A percentile compares a stretch with the other conserved stretches of the same genome.
These are phyloP conservation scores for Pseudogymnoascus destructans DNA, from an alignment of 2,329 filamentous ascomycete species.

Conservation along the genomic window DNA sequence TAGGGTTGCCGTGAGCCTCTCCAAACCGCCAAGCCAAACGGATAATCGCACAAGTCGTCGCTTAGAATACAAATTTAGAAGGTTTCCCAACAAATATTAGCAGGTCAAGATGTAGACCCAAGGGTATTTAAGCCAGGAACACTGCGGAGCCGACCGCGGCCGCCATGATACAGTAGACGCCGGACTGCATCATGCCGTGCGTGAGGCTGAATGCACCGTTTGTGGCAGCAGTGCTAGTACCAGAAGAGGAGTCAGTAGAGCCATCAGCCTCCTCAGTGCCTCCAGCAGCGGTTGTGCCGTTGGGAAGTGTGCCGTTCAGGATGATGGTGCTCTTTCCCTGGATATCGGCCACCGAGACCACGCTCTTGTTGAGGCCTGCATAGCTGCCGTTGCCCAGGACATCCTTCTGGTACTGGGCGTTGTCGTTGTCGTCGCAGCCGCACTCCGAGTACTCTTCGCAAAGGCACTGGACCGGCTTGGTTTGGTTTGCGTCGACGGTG, in stretches of 20 bases:
- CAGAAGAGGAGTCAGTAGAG: conserved; percentile 19
- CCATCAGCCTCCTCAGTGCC: conserved; percentile 31
- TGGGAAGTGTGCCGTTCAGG: conserved; percentile 63
- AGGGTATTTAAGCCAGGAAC: conserved; percentile 14
- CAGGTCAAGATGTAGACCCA: not conserved
- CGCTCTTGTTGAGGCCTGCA: conserved; percentile 41
- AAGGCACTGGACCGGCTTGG: conserved; percentile 45
- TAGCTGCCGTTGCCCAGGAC: conserved; percentile 56
- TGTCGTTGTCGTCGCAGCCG: conserved; percentile 55
- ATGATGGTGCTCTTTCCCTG: conserved; percentile 53
- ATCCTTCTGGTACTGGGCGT: conserved; percentile 44
- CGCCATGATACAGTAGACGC: conserved; percentile 23
- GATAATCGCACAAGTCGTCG: not conserved
- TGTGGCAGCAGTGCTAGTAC: not conserved
- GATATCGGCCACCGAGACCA: conserved; percentile 48
- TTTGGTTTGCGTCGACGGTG: conserved; percentile 38
- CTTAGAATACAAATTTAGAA: not conserved
- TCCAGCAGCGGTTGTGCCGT: conserved; percentile 45
- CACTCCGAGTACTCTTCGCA: conserved; percentile 45
- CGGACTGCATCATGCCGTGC: conserved; percentile 12
- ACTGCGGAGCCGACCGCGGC: conserved; percentile 19
- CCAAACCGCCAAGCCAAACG: not conserved
- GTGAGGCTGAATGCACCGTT: not conserved
- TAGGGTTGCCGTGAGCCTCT: not conserved
- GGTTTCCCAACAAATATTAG: not conserved